Evolutionary conservation across 768 basidiomycete genomes (phyloP), one percentile per base, ranked within the genome.

Genomic region (Boletus sensibilis): DNA sequence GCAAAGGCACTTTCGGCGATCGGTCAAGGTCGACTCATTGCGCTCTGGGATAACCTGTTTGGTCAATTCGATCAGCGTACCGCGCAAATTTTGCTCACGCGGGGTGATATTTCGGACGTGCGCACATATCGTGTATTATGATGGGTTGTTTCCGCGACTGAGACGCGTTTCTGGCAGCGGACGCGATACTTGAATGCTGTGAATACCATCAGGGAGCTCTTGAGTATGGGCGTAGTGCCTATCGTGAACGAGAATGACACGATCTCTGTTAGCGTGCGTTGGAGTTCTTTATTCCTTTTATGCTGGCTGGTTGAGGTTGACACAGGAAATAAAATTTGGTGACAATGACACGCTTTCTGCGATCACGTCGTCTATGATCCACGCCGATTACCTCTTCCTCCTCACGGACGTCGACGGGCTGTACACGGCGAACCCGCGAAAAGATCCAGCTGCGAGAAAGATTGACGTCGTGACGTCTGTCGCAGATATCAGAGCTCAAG

Each of bases 181-280:
- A 96, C 94, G 12, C 82, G 97, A 59, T 99, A 98, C 69, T 74
- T 98, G 54, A 99, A 99, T 69, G 97, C 96, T 0, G 92, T 94
- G 54, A 98, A 97, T 65, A 98, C 97, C 0, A 82, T 99, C 71
- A 87, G 88, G 35, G 94, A 98, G 65, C 78, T 99, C 12, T 75
- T 99, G 27, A 84, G 83, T 4, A 90, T 98, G 88, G 96, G 95
- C 16, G 92, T 98, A 0, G 86, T 99, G 1, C 97, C 97, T 3
- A 98, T 99, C 60, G 94, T 99, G 52, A 99, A 99, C 72, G 97
- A 99, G 73, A 99, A 99, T 64, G 97, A 99, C 70, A 98, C 97
- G 0, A 86, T 99, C 35, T 96, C 95, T 23, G 97, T 99, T 56
- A 94, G 93, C 75, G 94, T 96, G 69, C 70, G 91, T 83, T 8